These are phyloP conservation scores for Fusarium sp. DNA, from an alignment of 2,329 filamentous ascomycete genomes.

Conservation along the genomic window DNA sequence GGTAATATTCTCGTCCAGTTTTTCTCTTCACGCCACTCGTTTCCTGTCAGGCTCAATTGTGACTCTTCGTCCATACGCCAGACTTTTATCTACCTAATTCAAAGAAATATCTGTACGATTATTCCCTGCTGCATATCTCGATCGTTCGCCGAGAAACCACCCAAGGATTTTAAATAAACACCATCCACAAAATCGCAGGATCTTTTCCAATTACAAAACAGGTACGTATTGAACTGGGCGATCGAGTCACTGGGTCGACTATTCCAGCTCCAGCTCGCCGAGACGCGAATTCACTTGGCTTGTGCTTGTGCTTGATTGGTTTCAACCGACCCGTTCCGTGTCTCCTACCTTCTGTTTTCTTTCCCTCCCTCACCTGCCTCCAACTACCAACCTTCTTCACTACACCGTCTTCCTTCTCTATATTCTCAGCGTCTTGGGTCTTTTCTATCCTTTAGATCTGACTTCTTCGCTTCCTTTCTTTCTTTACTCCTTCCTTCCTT, in stretches of 20 bases:
- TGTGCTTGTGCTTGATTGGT: constrained; percentile 37
- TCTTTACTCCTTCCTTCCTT: not conserved
- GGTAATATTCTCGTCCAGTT: constrained; percentile 44
- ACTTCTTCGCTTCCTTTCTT: constrained; percentile 16
- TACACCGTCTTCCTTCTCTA: constrained; percentile 25
- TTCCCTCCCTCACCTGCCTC: constrained; percentile 6
- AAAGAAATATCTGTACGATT: constrained; percentile 28
- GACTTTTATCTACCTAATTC: constrained; percentile 42
- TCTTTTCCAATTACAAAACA: constrained; percentile 35
- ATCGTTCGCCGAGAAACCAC: constrained; percentile 42
- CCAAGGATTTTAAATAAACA: constrained; percentile 31
- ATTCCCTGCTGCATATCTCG: constrained; percentile 27
- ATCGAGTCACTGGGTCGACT: constrained; percentile 29
- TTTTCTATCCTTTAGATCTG: constrained; percentile 20
- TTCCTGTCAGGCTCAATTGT: constrained; percentile 48
- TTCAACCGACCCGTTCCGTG: constrained; percentile 18
- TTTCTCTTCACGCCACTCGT: constrained; percentile 55
- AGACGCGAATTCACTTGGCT: constrained; percentile 38
- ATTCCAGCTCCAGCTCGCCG: constrained; percentile 17
- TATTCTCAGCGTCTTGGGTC: constrained; percentile 11
- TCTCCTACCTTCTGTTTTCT: constrained; percentile 36
- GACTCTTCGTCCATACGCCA: constrained; percentile 42
- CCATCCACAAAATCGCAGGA: constrained; percentile 32
- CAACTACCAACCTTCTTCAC: constrained; percentile 1
- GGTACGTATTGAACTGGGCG: constrained; percentile 38